Evolutionary conservation across 208 protist species (phyloP).

Genomic region (Polymyxa betae): DNA sequence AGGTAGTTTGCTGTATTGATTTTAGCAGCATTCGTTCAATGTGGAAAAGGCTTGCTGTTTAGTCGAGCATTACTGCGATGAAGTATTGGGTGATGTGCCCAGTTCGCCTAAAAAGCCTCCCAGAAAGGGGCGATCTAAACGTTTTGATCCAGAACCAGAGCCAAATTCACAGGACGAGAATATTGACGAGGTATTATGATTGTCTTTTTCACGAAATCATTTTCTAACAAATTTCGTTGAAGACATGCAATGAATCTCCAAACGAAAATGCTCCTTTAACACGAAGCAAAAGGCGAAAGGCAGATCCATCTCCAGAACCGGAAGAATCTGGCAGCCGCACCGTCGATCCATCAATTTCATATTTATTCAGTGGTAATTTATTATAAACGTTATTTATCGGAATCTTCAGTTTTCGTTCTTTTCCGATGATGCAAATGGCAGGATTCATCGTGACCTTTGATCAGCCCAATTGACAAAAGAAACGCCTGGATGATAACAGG

Average conservation of each 20-base stretch:
- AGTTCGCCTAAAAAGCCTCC: no score
- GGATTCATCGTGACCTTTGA: neutral
- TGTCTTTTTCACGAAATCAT: no score
- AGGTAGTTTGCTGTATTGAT: neutral
- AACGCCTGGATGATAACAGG: neutral
- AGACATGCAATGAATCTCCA: no score
- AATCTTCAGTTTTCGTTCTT: neutral
- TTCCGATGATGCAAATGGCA: neutral
- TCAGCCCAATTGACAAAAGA: neutral
- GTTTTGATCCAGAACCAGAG: no score
- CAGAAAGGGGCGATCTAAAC: neutral
- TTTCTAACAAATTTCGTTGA: no score
- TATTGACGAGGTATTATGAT: no score
- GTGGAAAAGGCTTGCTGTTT: neutral
- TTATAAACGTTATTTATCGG: neutral
- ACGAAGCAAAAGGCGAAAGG: no score
- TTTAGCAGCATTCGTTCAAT: neutral
- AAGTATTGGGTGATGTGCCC: neutral
- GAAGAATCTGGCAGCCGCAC: neutral
- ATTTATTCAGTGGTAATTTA: neutral
- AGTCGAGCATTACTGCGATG: neutral
- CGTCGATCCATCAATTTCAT: neutral
- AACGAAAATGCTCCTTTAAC: no score
- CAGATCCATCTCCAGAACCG: no score
- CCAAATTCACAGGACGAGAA: no score